Evolutionary conservation across 2,329 filamentous ascomycete species (phyloP), one percentile per base, ranked within the genome.

Genomic region (Alternaria sp.): DNA sequence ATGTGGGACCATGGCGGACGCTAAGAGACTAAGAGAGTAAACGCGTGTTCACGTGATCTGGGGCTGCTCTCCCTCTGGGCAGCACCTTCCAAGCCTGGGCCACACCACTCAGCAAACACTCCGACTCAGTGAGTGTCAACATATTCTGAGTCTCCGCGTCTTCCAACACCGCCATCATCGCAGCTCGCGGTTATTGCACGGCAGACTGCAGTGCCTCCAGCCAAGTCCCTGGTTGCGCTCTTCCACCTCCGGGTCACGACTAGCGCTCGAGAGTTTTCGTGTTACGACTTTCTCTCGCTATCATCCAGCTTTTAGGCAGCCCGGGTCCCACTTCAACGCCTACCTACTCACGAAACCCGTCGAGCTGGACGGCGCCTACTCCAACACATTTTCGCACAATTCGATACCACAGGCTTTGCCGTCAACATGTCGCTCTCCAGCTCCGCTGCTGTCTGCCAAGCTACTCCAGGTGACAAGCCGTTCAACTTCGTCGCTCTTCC

Each of bases 291-390:
- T n/a, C 15, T 36, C 32, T 36, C 32, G 32, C 32, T 36, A 36
- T 36, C 2, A 3, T n/a, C 0, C 1, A 36, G 15, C 15, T n/a
- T 36, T 36, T 10, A 1, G 2, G 32, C 32, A 36, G 32, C 32
- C 32, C 32, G 1, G 0, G 1, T 2, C 15, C 15, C 32, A 3
- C 32, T 36, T 1, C 32, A 36, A 3, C 8, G 32, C 2, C 7
- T 36, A 36, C 0, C 32, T 9, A 5, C 15, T n/a, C 32, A 36
- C 32, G 32, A 36, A 36, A 36, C 2, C 1, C 32, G 32, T 36
- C 32, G 1, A n/a, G 15, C 32, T 36, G 32, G 15, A 36, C 32
- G 4, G 32, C 15, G 32, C 32, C 32, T n/a, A n/a, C 15, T 1
- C 32, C 15, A 36, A 36, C 4, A n/a, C 32, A 36, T 36, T 1